Base-by-base conservation (phyloP, 306 rosid species). In the Cucurbita argyrosperma region DNA sequence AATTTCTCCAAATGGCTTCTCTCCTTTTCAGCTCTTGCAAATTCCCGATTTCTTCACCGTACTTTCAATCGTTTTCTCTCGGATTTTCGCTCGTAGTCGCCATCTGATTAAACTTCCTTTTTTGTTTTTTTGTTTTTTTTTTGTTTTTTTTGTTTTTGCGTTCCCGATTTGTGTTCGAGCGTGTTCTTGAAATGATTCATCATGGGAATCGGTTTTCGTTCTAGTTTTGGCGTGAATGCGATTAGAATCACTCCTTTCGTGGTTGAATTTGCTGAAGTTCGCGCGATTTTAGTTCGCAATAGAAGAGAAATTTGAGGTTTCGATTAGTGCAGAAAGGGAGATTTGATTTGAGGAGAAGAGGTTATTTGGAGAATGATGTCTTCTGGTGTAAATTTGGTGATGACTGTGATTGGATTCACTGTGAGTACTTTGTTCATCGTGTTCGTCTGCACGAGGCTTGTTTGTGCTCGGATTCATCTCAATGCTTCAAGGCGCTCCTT, bases 361-460 rank as follows among this genome's bases (percentile, higher is more conserved):
- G 54, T 52, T 45, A 37, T 26, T 46, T 39, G 19, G 61, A 83
- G 74, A 4, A 89, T 90, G 96, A 92, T 90, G 67, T 85, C 98
- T 26, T 76, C 98, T 4, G 96, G 96, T 74, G 61, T 90, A 12
- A 92, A 92, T 74, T 79, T 92, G 88, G 98, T 92, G 82, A 92
- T 92, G 98, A 92, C 93, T n/a, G 91, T 87, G 77, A 88, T 90
- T 86, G 98, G 96, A 18, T 92, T 92, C 61, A 90, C 87, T n/a
- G 96, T 92, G 67, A 92, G 98, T 85, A 86, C 92, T 73, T 80
- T 87, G 93, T 92, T 92, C 91, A 92, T 92, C 81, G 90, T 92
- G 61, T 90, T 88, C 76, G 90, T 92, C 10, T 92, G 92, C 77
- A 90, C 96, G 0, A 87, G 96, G 62, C 92, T 92, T n/a, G 49